phyloP scores from a whole-genome alignment of 2,329 filamentous ascomycete species.

The Cladosporium sp. region DNA sequence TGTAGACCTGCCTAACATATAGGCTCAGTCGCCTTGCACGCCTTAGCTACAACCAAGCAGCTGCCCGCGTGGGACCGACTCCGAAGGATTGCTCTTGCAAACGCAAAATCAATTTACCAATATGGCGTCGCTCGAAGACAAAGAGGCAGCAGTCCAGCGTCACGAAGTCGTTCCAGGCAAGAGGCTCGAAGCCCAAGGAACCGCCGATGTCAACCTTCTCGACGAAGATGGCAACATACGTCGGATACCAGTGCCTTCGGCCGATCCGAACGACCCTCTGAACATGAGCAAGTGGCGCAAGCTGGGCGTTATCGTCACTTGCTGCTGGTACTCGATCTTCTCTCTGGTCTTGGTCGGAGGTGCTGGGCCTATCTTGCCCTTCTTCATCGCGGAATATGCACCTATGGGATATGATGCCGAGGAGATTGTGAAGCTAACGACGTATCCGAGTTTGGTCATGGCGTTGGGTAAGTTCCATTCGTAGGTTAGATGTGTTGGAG shows the following conservation, averaged over 20 bases:
- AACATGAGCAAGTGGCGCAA: conserved; percentile 36
- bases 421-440: conserved; percentile 39
- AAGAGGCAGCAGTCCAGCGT: neutral
- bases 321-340: conserved; percentile 37
- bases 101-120: neutral
- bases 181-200: neutral
- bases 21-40: neutral
- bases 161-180: neutral
- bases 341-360: conserved; percentile 53
- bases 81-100: neutral
- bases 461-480: conserved; percentile 34
- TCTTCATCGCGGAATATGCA: conserved; percentile 38
- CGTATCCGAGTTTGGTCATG: conserved; percentile 43
- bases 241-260: conserved; percentile 28
- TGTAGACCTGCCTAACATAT: neutral
- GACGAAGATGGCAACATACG: conserved; percentile 24
- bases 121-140: neutral
- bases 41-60: neutral
- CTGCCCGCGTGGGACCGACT: neutral
- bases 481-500: no score
- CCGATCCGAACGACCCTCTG: conserved; percentile 32
- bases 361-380: conserved; percentile 43
- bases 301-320: conserved; percentile 32
- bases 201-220: conserved; percentile 26
- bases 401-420: conserved; percentile 27